phyloP scores from a whole-genome alignment of 202 grass and related monocot genomes.

The Schoenoplectus tabernaemontani region DNA sequence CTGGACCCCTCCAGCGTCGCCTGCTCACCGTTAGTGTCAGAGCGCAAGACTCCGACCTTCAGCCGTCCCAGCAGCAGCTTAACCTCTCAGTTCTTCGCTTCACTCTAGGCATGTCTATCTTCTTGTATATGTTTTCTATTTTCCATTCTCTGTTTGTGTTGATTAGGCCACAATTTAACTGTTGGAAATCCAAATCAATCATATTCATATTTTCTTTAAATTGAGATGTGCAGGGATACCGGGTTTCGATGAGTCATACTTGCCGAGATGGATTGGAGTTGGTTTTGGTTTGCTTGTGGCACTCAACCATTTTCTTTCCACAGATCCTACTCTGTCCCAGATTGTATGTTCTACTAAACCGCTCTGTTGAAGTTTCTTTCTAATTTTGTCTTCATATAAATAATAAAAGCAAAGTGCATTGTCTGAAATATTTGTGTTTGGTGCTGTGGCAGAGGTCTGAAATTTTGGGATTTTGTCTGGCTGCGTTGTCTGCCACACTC shows the following conservation, averaged over 20 bases:
- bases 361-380: not conserved
- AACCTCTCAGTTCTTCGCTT: slow-evolving; percentile 92
- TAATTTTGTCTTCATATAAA: not conserved
- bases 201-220: not conserved
- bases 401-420: not conserved
- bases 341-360: slow-evolving; percentile 42
- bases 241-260: slow-evolving; percentile 77
- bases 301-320: slow-evolving; percentile 74
- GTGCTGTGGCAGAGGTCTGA: slow-evolving; percentile 66
- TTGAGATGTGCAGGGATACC: slow-evolving; percentile 52
- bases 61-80: slow-evolving; percentile 47
- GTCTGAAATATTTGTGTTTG: slow-evolving; percentile 2
- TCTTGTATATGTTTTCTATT: not conserved
- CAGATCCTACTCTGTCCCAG: slow-evolving; percentile 46
- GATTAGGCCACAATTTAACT: not conserved
- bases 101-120: slow-evolving; percentile 53
- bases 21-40: slow-evolving; percentile 4
- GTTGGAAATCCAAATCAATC: not conserved
- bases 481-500: slow-evolving; percentile 66
- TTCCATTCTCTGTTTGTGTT: not conserved
- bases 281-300: slow-evolving; percentile 62
- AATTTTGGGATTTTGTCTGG: slow-evolving; percentile 57
- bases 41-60: slow-evolving; percentile 34
- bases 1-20: not conserved
- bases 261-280: slow-evolving; percentile 69